phyloP scores from a whole-genome alignment of 305 asterid species.

The Fraxinus baroniana region DNA sequence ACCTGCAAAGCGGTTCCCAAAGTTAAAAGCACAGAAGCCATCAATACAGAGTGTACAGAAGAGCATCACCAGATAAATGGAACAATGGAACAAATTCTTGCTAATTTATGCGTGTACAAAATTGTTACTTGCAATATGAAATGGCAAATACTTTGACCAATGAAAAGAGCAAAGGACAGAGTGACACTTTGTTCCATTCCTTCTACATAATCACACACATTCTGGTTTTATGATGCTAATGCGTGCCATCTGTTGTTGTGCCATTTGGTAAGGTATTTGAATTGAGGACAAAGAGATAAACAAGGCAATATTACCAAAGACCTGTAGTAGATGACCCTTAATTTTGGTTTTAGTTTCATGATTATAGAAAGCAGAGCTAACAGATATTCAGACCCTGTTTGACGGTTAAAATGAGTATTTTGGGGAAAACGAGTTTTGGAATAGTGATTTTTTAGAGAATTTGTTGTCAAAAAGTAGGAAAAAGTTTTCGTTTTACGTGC shows the following conservation, averaged over 20 bases:
- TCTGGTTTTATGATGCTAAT: neutral
- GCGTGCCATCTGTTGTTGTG: neutral
- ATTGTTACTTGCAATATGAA: neutral
- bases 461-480: neutral
- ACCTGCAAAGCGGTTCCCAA: constrained; percentile 55
- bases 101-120: neutral
- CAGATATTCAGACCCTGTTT: neutral
- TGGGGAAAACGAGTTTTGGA: neutral
- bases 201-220: neutral
- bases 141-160: neutral
- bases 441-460: neutral
- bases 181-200: neutral
- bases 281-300: neutral
- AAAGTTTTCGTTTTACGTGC: no score
- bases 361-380: neutral
- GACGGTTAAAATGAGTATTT: neutral
- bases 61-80: neutral
- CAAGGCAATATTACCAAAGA: neutral
- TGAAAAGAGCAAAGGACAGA: neutral
- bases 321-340: neutral
- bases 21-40: constrained; percentile 8
- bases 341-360: neutral
- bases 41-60: constrained; percentile 9
- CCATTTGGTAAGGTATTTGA: neutral
- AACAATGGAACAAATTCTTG: neutral